A percentile compares a stretch with the other conserved stretches of the same genome.
Evolutionary conservation across 495 filamentous ascomycete species (phyloP).

Genomic region (Hypoxylon perforatum): DNA sequence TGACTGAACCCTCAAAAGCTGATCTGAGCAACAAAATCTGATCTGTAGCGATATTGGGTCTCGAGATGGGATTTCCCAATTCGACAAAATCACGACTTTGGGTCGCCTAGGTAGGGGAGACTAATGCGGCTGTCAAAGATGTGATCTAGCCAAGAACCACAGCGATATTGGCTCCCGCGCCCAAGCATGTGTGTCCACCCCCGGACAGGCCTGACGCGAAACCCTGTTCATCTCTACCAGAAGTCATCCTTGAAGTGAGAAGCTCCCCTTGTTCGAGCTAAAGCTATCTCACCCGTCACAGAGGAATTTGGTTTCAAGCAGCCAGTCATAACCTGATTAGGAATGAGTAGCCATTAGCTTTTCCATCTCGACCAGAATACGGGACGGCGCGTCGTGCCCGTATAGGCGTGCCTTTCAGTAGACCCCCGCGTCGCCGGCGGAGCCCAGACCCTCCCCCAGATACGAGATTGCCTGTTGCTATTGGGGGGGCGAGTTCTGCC

Average conservation of each 20-base stretch:
- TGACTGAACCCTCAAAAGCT: conserved; percentile 8
- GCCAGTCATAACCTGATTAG: conserved; percentile 34
- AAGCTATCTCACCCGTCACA: conserved; percentile 13
- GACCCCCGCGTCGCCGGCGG: conserved; percentile 38
- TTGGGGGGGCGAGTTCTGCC: conserved; percentile 21
- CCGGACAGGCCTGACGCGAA: conserved; percentile 29
- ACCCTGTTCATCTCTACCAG: conserved; percentile 28
- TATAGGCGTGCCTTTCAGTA: conserved; percentile 9
- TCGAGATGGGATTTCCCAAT: conserved; percentile 23
- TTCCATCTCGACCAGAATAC: conserved; percentile 19
- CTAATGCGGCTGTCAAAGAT: conserved; percentile 47
- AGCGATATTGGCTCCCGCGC: conserved; percentile 39
- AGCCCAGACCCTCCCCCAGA: conserved; percentile 24
- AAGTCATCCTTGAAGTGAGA: conserved; percentile 5
- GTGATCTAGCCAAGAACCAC: conserved; percentile 44
- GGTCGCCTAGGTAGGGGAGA: conserved; percentile 17
- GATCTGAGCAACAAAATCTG: conserved; percentile 7
- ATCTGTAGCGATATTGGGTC: conserved; percentile 1
- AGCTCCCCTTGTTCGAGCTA: conserved; percentile 17
- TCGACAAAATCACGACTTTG: conserved; percentile 22
- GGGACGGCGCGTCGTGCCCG: conserved; percentile 24
- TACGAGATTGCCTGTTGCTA: conserved; percentile 33
- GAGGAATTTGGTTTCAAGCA: conserved; percentile 4
- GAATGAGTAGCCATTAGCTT: conserved; percentile 41
- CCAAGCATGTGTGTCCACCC: conserved; percentile 21